Conservation (phyloP, 2,329 filamentous ascomycete genomes). For the Pseudofabraea citricarpa region DNA sequence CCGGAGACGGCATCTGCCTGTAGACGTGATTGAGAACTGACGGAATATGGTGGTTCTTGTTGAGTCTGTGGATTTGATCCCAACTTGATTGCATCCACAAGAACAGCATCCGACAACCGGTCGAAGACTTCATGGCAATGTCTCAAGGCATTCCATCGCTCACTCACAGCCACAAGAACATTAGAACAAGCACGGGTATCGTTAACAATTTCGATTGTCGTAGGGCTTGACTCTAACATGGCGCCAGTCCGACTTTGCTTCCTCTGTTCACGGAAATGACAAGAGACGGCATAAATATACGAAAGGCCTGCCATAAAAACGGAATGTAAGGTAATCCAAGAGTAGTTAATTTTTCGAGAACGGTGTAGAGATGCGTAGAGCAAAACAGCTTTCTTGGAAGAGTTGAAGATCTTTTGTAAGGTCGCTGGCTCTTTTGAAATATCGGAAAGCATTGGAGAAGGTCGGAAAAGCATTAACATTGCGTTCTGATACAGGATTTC, state of each 20-base stretch:
- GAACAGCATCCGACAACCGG: slow-evolving; percentile 35
- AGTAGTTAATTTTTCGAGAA: slow-evolving; percentile 41
- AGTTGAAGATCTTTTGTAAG: slow-evolving; percentile 34
- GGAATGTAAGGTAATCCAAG: slow-evolving; percentile 43
- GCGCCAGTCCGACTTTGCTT: slow-evolving; percentile 8
- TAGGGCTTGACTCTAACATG: slow-evolving; percentile 28
- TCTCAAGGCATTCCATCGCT: slow-evolving; percentile 35
- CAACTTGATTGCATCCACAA: slow-evolving; percentile 33
- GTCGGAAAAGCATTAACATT: slow-evolving; percentile 37
- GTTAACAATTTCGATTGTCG: slow-evolving; percentile 38
- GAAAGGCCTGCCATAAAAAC: slow-evolving; percentile 42
- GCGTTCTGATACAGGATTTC: slow-evolving; percentile 38
- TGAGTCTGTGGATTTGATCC: slow-evolving; percentile 12
- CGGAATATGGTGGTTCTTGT: too few species aligned
- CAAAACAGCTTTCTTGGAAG: slow-evolving; percentile 34
- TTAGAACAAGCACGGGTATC: slow-evolving; percentile 38
- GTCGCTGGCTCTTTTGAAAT: slow-evolving; percentile 19
- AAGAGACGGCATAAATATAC: slow-evolving; percentile 37
- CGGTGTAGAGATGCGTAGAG: slow-evolving; percentile 39
- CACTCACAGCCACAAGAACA: slow-evolving; percentile 38
- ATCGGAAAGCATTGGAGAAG: slow-evolving; percentile 30
- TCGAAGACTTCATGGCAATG: slow-evolving; percentile 39
- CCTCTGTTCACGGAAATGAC: slow-evolving; percentile 32
- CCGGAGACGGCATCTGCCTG: too few species aligned
- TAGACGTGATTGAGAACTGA: too few species aligned